A percentile compares a stretch with the other conserved stretches of the same genome.
Evolutionary conservation across 2,329 filamentous ascomycete genomes (phyloP).

Genomic region (Alternaria postmessia): DNA sequence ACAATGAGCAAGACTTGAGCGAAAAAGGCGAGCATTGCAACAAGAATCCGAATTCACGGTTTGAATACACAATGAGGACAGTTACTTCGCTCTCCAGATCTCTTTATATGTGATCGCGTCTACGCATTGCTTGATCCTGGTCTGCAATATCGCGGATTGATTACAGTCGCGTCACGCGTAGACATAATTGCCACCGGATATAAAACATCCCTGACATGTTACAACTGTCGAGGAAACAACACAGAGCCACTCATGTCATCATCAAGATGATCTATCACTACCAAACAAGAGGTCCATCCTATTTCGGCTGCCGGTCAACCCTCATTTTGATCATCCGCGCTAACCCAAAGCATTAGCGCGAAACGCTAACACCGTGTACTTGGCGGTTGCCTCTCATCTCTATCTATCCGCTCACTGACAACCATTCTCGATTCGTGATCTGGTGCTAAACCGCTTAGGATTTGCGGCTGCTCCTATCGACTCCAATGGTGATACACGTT

Average conservation of each 20-base stretch:
- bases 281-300: not conserved
- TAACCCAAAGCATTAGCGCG: slow-evolving; percentile 13
- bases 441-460: not conserved
- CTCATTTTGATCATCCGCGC: not conserved
- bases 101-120: not conserved
- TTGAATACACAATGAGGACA: not conserved
- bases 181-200: slow-evolving; percentile 11
- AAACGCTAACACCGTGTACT: slow-evolving; percentile 3
- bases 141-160: slow-evolving; percentile 16
- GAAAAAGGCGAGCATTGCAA: slow-evolving; percentile 17
- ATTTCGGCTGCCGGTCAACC: not conserved
- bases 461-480: not conserved
- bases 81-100: not conserved
- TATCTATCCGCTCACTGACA: not conserved
- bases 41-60: too few relatives aligned
- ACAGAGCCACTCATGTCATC: not conserved
- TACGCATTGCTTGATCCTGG: not conserved
- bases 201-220: not conserved
- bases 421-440: not conserved
- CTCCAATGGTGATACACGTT: not conserved
- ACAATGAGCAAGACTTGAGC: slow-evolving; percentile 15
- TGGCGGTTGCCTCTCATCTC: slow-evolving; percentile 13
- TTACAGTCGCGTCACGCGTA: slow-evolving; percentile 15
- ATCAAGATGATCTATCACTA: not conserved
- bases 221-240: not conserved